Percentiles rank a stretch among this genome's conserved stretches.
Evolutionary conservation across 2,329 filamentous ascomycete species (phyloP).

Genomic region (Phaeosphaeria sp.): DNA sequence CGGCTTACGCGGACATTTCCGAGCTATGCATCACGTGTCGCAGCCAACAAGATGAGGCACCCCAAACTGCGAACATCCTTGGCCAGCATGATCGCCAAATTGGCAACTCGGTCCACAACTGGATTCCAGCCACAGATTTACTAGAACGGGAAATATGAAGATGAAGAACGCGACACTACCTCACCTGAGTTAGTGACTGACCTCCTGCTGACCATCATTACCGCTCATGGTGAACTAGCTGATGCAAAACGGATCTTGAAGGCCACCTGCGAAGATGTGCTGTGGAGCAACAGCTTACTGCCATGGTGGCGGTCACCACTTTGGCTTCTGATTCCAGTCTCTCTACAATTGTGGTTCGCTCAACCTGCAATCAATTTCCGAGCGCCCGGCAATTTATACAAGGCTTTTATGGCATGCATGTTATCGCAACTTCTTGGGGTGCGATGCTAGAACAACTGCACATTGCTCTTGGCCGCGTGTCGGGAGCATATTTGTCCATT

Average conservation of each 20-base stretch:
- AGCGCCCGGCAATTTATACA: constrained; percentile 49
- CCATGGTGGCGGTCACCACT: constrained; percentile 62
- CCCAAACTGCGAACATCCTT: constrained; percentile 29
- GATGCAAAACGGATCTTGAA: constrained; percentile 53
- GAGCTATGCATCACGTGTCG: constrained; percentile 46
- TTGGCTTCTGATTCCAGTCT: constrained; percentile 63
- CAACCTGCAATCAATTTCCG: constrained; percentile 24
- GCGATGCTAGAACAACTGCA: no score
- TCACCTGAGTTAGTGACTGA: constrained; percentile 61
- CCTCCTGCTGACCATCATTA: constrained; percentile 52
- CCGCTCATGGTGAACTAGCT: constrained; percentile 43
- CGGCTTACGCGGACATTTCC: constrained; percentile 56
- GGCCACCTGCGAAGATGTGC: constrained; percentile 61
- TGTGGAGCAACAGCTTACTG: constrained; percentile 47
- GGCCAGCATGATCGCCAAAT: constrained; percentile 39
- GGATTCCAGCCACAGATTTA: constrained; percentile 43
- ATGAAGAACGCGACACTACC: constrained; percentile 58
- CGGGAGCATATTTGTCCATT: no score
- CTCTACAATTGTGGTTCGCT: constrained; percentile 50
- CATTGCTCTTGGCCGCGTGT: no score
- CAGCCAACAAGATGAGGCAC: constrained; percentile 24
- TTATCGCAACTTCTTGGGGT: constrained; percentile 53
- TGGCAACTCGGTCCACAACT: constrained; percentile 45
- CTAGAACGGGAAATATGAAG: constrained; percentile 49
- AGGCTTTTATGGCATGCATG: constrained; percentile 59